Conservation (phyloP, 768 basidiomycete genomes). For the Cantharellus cinnabarinus region DNA sequence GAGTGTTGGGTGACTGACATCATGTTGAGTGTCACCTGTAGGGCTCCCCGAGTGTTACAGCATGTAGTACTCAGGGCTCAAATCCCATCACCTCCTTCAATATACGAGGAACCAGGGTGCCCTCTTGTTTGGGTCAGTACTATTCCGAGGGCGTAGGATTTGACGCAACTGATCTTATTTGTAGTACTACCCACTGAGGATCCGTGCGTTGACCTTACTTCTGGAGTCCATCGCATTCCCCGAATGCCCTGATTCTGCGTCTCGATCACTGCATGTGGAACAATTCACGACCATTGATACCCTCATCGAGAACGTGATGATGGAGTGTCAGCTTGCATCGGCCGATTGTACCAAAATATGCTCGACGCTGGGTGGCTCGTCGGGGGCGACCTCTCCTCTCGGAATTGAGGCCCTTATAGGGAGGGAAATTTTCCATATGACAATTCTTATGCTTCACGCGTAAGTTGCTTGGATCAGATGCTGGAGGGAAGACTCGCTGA, state of each 20-base stretch:
- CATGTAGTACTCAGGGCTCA: background rate
- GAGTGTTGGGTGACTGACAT: background rate
- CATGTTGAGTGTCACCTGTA: background rate
- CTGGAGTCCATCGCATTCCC: background rate
- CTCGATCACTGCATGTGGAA: background rate
- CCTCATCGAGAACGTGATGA: background rate
- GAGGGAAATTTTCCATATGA: background rate
- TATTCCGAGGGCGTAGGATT: background rate
- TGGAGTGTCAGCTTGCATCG: background rate
- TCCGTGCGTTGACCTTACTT: background rate
- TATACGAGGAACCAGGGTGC: background rate
- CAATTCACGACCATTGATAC: background rate
- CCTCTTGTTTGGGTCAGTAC: background rate
- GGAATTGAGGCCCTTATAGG: background rate
- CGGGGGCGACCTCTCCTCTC: background rate
- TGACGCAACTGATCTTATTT: background rate
- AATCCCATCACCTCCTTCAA: background rate
- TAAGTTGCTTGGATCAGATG: background rate
- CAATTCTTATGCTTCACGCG: background rate
- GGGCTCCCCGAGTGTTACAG: background rate
- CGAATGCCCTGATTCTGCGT: background rate
- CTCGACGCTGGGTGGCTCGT: background rate
- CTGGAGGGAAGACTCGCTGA: background rate
- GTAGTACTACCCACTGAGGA: background rate
- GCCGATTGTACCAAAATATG: background rate